Evolutionary conservation across 306 rosid genomes (phyloP).

Genomic region (Ormosia semicastrata): DNA sequence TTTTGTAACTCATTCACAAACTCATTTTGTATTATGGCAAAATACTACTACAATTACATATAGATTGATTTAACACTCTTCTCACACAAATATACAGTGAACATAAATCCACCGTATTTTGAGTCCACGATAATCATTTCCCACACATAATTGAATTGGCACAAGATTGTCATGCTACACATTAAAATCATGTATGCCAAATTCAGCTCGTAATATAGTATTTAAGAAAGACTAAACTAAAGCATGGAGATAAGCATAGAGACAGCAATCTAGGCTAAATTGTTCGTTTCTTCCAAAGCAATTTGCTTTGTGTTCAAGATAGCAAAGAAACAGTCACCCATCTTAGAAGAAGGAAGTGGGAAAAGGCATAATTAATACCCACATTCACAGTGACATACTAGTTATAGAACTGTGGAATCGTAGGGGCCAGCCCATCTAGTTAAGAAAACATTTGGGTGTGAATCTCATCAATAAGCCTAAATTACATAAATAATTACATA

Average conservation of each 20-base stretch:
- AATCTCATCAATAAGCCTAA: slow-evolving; percentile 61
- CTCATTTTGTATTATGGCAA: no score
- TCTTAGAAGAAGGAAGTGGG: background rate
- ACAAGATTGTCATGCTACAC: background rate
- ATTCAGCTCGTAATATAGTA: background rate
- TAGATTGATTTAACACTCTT: no score
- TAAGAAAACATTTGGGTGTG: slow-evolving; percentile 46
- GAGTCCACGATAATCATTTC: no score
- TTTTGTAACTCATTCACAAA: no score
- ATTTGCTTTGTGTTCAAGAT: slow-evolving; percentile 37
- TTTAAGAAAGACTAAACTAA: background rate
- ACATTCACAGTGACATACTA: slow-evolving; percentile 35
- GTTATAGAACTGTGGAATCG: slow-evolving; percentile 39
- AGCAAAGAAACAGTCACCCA: slow-evolving; percentile 40
- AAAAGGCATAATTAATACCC: slow-evolving; percentile 31
- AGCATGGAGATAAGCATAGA: background rate
- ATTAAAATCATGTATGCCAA: background rate
- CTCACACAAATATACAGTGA: no score
- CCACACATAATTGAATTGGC: background rate
- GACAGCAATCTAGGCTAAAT: slow-evolving; percentile 4
- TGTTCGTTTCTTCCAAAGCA: slow-evolving; percentile 36
- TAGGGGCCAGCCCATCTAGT: slow-evolving; percentile 53
- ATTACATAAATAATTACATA: slow-evolving; percentile 66
- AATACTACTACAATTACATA: no score
- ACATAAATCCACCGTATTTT: no score